Evolutionary conservation across 2,329 filamentous ascomycete genomes (phyloP).

Genomic region (Mollisia scopiformis): DNA sequence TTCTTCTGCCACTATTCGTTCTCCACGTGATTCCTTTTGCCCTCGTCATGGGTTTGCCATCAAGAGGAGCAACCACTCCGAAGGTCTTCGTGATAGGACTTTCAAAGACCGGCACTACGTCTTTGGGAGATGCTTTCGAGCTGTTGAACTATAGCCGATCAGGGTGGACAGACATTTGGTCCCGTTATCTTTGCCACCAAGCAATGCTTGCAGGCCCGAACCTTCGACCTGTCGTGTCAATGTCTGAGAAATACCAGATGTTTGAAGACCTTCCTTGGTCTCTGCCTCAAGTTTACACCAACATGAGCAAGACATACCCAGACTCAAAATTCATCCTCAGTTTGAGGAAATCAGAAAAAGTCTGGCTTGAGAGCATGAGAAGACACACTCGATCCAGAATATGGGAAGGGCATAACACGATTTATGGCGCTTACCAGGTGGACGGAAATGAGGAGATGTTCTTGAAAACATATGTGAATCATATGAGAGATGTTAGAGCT

Average conservation of each 20-base stretch:
- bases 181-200: constrained; percentile 5
- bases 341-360: constrained; percentile 5
- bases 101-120: constrained; percentile 16
- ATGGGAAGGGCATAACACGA: constrained; percentile 8
- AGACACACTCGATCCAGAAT: not conserved
- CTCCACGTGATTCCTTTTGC: constrained; percentile 1
- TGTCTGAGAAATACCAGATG: not conserved
- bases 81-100: constrained; percentile 19
- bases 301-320: constrained; percentile 9
- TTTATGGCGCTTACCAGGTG: constrained; percentile 9
- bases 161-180: constrained; percentile 14
- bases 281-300: constrained; percentile 4
- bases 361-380: constrained; percentile 7
- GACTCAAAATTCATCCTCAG: constrained; percentile 13
- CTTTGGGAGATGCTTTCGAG: constrained; percentile 13
- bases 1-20: not conserved
- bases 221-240: constrained; percentile 3
- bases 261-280: constrained; percentile 16
- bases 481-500: constrained; percentile 3
- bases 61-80: not conserved
- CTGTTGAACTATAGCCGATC: constrained; percentile 4
- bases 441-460: constrained; percentile 12
- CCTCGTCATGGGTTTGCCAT: not conserved
- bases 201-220: not conserved
- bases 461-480: constrained; percentile 7